Percentiles rank a stretch among this genome's conserved stretches.
phyloP scores from a whole-genome alignment of 1,284 basidiomycete genomes.

The Irpex sp. region DNA sequence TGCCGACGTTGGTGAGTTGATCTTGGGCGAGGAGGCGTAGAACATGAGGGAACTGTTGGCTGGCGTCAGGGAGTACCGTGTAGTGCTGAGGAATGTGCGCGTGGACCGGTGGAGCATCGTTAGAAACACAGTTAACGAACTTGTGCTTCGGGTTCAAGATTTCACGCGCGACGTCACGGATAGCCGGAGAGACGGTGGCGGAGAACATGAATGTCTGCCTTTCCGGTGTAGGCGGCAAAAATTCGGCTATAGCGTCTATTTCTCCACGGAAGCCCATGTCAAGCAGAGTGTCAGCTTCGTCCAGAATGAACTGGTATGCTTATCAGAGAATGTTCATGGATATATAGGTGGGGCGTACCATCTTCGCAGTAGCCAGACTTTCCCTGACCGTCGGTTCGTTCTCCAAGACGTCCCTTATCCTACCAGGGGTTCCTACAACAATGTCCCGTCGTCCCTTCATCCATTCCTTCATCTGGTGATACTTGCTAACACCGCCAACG shows the following conservation, averaged over 20 bases:
- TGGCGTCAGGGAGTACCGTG: conserved; percentile 67
- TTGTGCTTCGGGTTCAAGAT: conserved; percentile 51
- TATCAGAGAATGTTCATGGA: conserved; percentile 5
- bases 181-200: conserved; percentile 73
- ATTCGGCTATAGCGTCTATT: conserved; percentile 71
- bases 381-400: conserved; percentile 55
- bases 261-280: conserved; percentile 97
- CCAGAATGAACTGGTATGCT: conserved; percentile 72
- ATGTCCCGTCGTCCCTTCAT: conserved; percentile 71
- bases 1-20: conserved; percentile 71
- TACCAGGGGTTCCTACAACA: conserved; percentile 91
- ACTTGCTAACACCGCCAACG: conserved; percentile 76
- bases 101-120: conserved; percentile 59
- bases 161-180: conserved; percentile 57
- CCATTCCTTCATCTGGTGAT: conserved; percentile 68
- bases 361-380: conserved; percentile 53
- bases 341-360: conserved; percentile 39
- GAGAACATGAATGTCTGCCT: conserved; percentile 95
- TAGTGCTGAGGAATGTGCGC: conserved; percentile 84
- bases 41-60: conserved; percentile 78
- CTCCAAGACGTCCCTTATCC: conserved; percentile 78
- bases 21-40: conserved; percentile 86
- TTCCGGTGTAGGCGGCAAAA: conserved; percentile 63
- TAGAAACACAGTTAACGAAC: conserved; percentile 62
- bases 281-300: conserved; percentile 94